phyloP scores from a whole-genome alignment of 352 stramenopile genomes.

The Phytophthora cactorum region DNA sequence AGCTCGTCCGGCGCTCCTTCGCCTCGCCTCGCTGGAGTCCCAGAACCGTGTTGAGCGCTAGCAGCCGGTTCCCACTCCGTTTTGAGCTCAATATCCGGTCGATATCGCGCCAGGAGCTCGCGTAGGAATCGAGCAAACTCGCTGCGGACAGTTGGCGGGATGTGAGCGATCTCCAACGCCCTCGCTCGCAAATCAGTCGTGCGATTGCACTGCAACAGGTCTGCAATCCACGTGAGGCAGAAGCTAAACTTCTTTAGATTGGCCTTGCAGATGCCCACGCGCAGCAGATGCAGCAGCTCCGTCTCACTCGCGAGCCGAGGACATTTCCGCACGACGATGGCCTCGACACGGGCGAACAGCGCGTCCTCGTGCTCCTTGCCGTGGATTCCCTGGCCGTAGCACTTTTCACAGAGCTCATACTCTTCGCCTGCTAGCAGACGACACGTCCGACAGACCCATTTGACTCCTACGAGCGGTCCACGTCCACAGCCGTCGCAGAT shows the following conservation, averaged over 20 bases:
- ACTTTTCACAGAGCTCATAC: slow-evolving; percentile 77
- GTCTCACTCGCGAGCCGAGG: slow-evolving; percentile 54
- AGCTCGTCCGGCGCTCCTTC: slow-evolving; percentile 41
- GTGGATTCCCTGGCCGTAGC: slow-evolving; percentile 75
- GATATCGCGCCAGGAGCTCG: slow-evolving; percentile 59
- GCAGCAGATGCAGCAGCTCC: slow-evolving; percentile 64
- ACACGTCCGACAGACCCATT: slow-evolving; percentile 79
- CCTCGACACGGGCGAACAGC: slow-evolving; percentile 66
- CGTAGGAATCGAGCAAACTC: slow-evolving; percentile 71
- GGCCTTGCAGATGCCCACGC: slow-evolving; percentile 78
- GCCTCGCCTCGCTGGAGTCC: slow-evolving; percentile 20
- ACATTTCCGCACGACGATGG: slow-evolving; percentile 71
- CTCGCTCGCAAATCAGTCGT: slow-evolving; percentile 70
- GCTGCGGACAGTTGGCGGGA: slow-evolving; percentile 66
- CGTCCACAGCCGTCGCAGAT: slow-evolving; percentile 75
- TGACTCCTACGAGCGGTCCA: slow-evolving; percentile 49
- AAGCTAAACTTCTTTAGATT: slow-evolving; percentile 88
- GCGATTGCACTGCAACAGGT: slow-evolving; percentile 66
- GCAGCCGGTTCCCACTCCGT: slow-evolving; percentile 71
- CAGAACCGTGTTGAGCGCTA: slow-evolving; percentile 30
- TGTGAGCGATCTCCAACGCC: slow-evolving; percentile 76
- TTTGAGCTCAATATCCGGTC: slow-evolving; percentile 73
- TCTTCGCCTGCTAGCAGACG: slow-evolving; percentile 50
- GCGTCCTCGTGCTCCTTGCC: slow-evolving; percentile 72
- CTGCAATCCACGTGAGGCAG: slow-evolving; percentile 81